A percentile compares a stretch with the other conserved stretches of the same genome.
Evolutionary conservation across 768 basidiomycete species (phyloP).

Genomic region (Mycena venus): DNA sequence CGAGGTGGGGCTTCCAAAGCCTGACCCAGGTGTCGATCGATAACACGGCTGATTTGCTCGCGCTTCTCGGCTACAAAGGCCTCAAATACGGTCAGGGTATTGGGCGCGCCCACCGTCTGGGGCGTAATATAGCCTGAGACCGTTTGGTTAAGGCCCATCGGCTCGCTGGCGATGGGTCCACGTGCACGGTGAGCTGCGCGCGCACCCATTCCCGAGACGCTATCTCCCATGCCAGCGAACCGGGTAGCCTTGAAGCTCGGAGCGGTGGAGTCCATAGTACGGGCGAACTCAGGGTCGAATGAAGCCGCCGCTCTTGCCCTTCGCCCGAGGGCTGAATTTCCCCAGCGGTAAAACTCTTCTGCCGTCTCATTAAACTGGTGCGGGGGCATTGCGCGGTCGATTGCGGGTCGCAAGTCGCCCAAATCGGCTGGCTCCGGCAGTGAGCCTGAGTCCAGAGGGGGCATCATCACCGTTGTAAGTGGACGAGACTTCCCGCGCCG

Average conservation of each 20-base stretch:
- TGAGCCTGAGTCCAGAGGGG: background rate
- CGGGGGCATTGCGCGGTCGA: background rate
- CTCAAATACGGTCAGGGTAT: background rate
- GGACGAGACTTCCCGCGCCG: background rate
- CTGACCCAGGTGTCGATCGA: background rate
- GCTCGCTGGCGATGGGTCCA: too few relatives aligned
- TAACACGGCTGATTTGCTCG: background rate
- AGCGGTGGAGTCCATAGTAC: background rate
- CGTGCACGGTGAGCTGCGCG: background rate
- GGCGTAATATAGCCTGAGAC: background rate
- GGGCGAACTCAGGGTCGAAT: too few relatives aligned
- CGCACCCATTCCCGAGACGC: background rate
- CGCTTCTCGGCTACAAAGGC: background rate
- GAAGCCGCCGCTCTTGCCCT: background rate
- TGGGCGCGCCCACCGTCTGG: background rate
- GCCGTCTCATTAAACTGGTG: background rate
- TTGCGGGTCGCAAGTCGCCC: background rate
- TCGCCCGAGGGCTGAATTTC: background rate
- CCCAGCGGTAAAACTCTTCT: background rate
- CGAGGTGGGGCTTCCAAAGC: background rate
- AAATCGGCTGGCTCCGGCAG: too few relatives aligned
- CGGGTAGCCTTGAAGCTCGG: background rate
- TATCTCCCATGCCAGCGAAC: background rate
- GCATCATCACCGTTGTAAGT: background rate
- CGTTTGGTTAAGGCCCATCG: background rate